Evolutionary conservation across 2,329 filamentous ascomycete genomes (phyloP).

Genomic region (Colletotrichum kahawae): DNA sequence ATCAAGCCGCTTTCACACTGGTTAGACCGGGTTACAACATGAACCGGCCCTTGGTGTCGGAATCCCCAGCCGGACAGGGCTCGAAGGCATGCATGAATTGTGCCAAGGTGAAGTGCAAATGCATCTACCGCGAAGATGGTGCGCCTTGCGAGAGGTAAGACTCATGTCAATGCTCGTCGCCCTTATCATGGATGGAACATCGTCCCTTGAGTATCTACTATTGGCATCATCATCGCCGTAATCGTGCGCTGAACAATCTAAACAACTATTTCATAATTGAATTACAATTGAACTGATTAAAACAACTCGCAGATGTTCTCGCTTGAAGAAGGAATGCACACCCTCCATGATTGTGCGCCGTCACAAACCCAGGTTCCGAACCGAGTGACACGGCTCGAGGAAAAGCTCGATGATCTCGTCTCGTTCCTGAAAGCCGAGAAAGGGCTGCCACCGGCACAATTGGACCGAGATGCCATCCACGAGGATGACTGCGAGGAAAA

Average conservation of each 20-base stretch:
- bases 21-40: not conserved
- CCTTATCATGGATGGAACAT: accelerated
- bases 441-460: accelerated
- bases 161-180: accelerated
- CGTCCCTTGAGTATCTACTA: accelerated
- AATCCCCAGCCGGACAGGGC: not conserved
- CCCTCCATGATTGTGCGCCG: not conserved
- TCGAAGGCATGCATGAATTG: not conserved
- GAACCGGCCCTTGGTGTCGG: not conserved
- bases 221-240: not conserved
- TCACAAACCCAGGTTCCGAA: not conserved
- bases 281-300: not conserved
- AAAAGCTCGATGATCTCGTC: not conserved
- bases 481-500: accelerated
- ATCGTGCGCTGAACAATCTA: accelerated
- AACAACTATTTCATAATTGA: not conserved
- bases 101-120: not conserved
- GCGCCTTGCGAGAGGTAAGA: not conserved
- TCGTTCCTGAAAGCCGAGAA: not conserved
- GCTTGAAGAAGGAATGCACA: not conserved
- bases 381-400: not conserved
- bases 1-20: not conserved
- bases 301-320: not conserved
- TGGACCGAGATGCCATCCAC: accelerated
- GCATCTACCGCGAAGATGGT: not conserved